A percentile compares a stretch with the other conserved stretches of the same genome.
These are phyloP conservation scores for Penicillium taxi DNA, from an alignment of 495 filamentous ascomycete species.

Conservation along the genomic window DNA sequence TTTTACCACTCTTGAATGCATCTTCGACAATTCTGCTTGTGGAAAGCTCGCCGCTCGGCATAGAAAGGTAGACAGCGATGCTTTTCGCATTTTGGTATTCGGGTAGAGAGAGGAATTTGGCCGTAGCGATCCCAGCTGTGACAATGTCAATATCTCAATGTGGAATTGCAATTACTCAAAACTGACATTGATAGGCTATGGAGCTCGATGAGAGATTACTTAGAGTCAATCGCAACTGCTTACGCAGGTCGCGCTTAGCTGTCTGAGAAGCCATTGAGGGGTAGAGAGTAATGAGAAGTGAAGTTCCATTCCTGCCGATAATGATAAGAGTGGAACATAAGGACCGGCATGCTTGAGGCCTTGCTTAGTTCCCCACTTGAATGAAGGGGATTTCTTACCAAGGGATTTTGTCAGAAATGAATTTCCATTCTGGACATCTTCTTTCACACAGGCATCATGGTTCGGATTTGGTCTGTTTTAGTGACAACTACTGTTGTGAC, in stretches of 20 bases:
- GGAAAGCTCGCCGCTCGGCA: conserved; percentile 76
- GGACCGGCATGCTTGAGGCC: conserved; percentile 9
- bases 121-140: conserved; percentile 51
- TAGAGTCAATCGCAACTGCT: conserved; percentile 57
- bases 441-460: conserved; percentile 13
- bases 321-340: conserved; percentile 20
- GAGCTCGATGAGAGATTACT: conserved; percentile 48
- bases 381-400: conserved; percentile 13
- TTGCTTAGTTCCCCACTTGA: conserved; percentile 15
- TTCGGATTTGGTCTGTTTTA: conserved; percentile 22
- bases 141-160: neutral
- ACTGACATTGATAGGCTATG: conserved; percentile 59
- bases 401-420: neutral
- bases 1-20: conserved; percentile 68
- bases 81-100: conserved; percentile 63
- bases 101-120: conserved; percentile 49
- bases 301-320: conserved; percentile 14
- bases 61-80: conserved; percentile 85
- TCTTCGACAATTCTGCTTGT: conserved; percentile 73
- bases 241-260: conserved; percentile 68
- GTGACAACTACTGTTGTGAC: conserved; percentile 23
- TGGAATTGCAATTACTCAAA: neutral
- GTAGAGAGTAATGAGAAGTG: conserved; percentile 7
- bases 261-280: conserved; percentile 45
- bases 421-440: conserved; percentile 3